Conservation (phyloP, 805 yeast genomes). For the Metschnikowia dekortorum region DNA sequence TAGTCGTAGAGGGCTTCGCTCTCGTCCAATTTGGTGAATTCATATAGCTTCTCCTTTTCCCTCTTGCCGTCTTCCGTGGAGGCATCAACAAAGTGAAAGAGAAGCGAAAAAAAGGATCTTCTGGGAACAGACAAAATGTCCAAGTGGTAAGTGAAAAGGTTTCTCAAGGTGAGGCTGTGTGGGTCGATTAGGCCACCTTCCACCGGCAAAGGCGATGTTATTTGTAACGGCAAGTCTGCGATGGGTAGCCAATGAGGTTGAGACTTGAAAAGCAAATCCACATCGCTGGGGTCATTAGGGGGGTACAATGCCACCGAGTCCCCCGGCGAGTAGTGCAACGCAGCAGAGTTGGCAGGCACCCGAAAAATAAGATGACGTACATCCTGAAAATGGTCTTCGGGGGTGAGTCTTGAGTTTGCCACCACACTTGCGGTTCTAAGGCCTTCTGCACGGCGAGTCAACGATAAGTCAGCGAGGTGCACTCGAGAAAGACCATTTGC, state of each 20-base stretch:
- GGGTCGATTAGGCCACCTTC: conserved; percentile 61
- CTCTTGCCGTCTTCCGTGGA: conserved; percentile 56
- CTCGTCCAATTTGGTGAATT: conserved; percentile 67
- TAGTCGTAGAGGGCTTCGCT: conserved; percentile 83
- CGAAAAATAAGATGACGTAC: conserved; percentile 53
- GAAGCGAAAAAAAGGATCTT: conserved; percentile 69
- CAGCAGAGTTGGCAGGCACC: conserved; percentile 30
- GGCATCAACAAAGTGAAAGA: conserved; percentile 59
- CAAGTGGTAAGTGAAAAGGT: conserved; percentile 70
- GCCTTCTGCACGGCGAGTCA: conserved; percentile 7
- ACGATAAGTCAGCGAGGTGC: not conserved
- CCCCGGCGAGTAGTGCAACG: conserved; percentile 58
- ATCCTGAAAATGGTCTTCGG: conserved; percentile 80
- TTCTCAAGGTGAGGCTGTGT: conserved; percentile 55
- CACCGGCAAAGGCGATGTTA: conserved; percentile 35
- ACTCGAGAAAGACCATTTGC: not conserved
- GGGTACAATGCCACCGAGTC: conserved; percentile 81
- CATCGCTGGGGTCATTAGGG: conserved; percentile 58
- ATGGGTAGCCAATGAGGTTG: conserved; percentile 68
- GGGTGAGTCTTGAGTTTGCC: conserved; percentile 59
- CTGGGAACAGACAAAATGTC: conserved; percentile 83
- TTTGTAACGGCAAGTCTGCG: conserved; percentile 55
- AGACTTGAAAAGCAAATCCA: conserved; percentile 55
- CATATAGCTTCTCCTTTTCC: conserved; percentile 70
- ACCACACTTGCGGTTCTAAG: conserved; percentile 43